phyloP scores from a whole-genome alignment of 176 grass and related monocot genomes.

The Carex littledalei region DNA sequence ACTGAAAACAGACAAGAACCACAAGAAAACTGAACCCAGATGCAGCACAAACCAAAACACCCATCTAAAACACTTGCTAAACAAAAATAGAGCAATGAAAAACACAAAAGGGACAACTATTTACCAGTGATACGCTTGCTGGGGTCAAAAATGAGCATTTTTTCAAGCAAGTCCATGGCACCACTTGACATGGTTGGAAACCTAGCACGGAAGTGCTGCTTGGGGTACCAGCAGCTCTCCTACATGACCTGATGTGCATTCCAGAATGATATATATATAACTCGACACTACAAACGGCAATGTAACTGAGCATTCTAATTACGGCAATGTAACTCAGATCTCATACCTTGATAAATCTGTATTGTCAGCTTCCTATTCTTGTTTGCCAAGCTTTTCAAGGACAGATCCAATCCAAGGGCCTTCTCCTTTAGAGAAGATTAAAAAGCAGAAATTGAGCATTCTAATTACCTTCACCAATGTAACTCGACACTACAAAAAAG shows the following conservation, averaged over 20 bases:
- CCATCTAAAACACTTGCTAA: neutral
- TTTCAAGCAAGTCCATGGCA: conserved; percentile 91
- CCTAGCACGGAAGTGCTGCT: conserved; percentile 69
- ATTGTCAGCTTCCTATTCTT: neutral
- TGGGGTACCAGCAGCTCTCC: conserved; percentile 30
- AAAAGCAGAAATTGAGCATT: neutral
- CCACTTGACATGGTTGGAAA: conserved; percentile 80
- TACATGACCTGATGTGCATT: no score
- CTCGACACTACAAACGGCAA: no score
- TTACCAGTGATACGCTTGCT: conserved; percentile 96
- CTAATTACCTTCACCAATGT: no score
- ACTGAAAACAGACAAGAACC: neutral
- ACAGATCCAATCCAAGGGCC: neutral
- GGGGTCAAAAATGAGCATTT: conserved; percentile 98
- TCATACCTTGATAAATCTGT: neutral
- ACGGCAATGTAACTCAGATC: no score
- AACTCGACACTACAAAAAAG: no score
- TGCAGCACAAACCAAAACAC: neutral
- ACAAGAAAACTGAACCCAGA: neutral
- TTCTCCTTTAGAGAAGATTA: neutral
- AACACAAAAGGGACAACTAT: neutral
- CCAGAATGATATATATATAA: no score
- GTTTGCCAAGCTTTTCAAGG: neutral
- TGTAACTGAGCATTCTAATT: no score
- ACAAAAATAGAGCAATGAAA: neutral